Conservation (phyloP, 2,329 filamentous ascomycete genomes). For the Diaporthe vaccinii region DNA sequence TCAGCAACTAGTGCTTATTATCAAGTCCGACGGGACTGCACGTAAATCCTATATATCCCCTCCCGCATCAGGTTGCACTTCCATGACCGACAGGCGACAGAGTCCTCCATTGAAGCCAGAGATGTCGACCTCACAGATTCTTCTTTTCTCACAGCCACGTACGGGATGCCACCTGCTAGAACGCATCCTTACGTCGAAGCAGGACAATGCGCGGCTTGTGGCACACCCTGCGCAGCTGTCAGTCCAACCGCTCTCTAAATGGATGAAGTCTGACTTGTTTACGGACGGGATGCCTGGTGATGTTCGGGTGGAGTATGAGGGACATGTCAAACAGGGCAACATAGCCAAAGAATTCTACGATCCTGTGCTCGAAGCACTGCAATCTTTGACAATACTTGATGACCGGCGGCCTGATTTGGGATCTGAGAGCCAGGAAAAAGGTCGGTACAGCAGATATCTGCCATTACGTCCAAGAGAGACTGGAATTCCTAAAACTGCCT, state of each 20-base stretch:
- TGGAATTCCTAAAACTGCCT: too few relatives aligned
- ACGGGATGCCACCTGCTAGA: slow-evolving; percentile 10
- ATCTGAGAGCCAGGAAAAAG: too few relatives aligned
- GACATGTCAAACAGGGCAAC: not conserved
- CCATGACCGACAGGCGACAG: not conserved
- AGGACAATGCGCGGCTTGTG: not conserved
- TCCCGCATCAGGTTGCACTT: not conserved
- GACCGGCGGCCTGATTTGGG: too few relatives aligned
- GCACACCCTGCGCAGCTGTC: slow-evolving; percentile 1
- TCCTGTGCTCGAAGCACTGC: too few relatives aligned
- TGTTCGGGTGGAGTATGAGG: not conserved
- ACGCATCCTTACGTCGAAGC: slow-evolving; percentile 9
- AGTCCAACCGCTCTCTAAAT: not conserved
- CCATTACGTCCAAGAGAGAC: too few relatives aligned
- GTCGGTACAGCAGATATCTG: too few relatives aligned
- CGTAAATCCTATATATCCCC: not conserved
- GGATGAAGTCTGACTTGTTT: slow-evolving; percentile 1
- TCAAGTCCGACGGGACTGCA: not conserved
- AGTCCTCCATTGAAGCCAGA: not conserved
- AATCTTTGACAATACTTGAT: too few relatives aligned
- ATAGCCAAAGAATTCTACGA: too few relatives aligned
- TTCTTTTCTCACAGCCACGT: slow-evolving; percentile 17
- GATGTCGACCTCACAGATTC: slow-evolving; percentile 14
- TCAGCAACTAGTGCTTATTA: not conserved
- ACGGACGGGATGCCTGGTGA: not conserved